Evolutionary conservation across 768 basidiomycete genomes (phyloP), one percentile per base, ranked within the genome.

Genomic region (Pleurotus tuber-regium): DNA sequence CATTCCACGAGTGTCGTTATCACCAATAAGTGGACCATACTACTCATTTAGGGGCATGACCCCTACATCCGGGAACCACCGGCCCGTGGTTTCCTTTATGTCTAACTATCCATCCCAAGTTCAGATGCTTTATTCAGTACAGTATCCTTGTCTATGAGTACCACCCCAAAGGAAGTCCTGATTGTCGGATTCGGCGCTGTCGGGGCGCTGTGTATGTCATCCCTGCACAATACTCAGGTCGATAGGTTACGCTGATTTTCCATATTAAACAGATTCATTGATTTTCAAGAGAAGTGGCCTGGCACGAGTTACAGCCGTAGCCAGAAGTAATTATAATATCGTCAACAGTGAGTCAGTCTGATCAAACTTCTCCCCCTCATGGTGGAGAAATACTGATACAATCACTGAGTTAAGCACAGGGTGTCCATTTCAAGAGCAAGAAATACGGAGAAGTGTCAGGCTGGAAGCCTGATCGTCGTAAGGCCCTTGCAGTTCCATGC

Each of bases 301-400:
- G 25, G 85, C 78, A 1, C 73, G 79, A 21, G 82, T 92, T 7
- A 90, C 89, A 1, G 83, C 74, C 14, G 84, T 91, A 1, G 89
- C 88, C 1, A 67, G 89, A 50, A 82, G 87, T 44, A 87, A 89
- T 53, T 86, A 79, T 60, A 74, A 82, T 10, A 66, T 71, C 2
- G 73, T 83, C 10, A 69, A 74, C n/a, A 69, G 82, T 81, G 48
- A 53, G 66, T 54, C 4, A n/a, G 11, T 14, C 25, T 14, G 21
- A 19, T 49, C 31, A 35, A 19, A 5, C 26, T 23, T 26, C 36
- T 28, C 12, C 51, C 26, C 43, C 21, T 44, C n/a, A 35, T 18
- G 9, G 11, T 23, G 31, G 47, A 5, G 43, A 24, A 26, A 21
- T 14, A 11, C 2, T 23, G 31, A 19, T 19, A 24, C 30, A n/a